Percentiles rank a stretch among this genome's conserved stretches.
These are phyloP conservation scores for Claviceps sorghi DNA, from an alignment of 2,329 filamentous ascomycete genomes.

Conservation along the genomic window DNA sequence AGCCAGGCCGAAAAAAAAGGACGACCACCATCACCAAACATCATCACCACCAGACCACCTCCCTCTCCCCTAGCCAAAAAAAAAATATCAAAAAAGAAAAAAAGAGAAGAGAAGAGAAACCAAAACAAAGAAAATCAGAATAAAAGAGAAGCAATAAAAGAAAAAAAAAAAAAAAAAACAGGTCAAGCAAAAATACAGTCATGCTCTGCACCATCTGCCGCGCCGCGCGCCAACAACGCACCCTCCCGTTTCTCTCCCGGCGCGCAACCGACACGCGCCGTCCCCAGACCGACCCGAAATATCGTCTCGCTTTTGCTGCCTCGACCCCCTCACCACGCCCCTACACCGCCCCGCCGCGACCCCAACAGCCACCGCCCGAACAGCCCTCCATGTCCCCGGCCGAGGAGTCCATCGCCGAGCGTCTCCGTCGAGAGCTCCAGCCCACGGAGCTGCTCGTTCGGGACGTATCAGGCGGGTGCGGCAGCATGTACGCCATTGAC, in stretches of 20 bases:
- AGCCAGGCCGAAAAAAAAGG: too few relatives aligned
- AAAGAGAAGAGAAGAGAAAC: too few relatives aligned
- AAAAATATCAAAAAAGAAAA: too few relatives aligned
- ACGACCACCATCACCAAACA: too few relatives aligned
- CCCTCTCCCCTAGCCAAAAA: too few relatives aligned
- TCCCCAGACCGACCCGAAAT: not conserved
- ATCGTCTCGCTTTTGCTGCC: too few relatives aligned
- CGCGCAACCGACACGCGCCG: not conserved
- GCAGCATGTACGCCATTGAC: slow-evolving; percentile 76
- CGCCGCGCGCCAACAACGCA: not conserved
- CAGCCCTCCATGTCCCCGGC: slow-evolving; percentile 26
- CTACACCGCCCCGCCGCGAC: not conserved
- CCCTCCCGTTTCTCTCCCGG: not conserved
- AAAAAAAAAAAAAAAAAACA: not conserved
- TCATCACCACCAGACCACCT: too few relatives aligned
- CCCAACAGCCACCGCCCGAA: not conserved
- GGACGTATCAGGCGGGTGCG: slow-evolving; percentile 72
- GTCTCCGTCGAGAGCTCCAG: slow-evolving; percentile 32
- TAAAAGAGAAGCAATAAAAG: not conserved
- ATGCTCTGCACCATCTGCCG: not conserved
- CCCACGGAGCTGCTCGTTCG: slow-evolving; percentile 48
- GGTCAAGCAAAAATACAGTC: too few relatives aligned
- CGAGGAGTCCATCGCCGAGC: slow-evolving; percentile 45
- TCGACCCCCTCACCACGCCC: not conserved
- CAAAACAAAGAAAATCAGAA: too few relatives aligned